phyloP scores from a whole-genome alignment of 768 basidiomycete genomes.

The Rhodosporidiobolus sp. region DNA sequence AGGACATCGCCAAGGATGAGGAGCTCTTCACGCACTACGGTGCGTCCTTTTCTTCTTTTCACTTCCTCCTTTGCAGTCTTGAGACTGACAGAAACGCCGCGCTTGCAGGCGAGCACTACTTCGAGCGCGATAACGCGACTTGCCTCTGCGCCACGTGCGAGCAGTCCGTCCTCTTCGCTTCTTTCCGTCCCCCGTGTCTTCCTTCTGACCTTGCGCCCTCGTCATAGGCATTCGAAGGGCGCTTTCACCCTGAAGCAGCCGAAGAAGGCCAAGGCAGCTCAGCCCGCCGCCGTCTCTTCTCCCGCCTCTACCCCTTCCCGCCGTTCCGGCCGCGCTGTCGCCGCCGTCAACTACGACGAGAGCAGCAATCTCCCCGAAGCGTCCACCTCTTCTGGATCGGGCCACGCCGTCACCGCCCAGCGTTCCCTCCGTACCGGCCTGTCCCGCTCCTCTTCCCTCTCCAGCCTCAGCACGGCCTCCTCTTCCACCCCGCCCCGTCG shows the following conservation, averaged over 20 bases:
- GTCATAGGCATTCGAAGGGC: conserved; percentile 28
- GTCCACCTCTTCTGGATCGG: not conserved
- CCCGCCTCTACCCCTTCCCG: conserved; percentile 3
- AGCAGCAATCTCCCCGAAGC: not conserved
- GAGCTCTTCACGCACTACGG: conserved; percentile 41
- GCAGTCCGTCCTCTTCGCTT: not conserved
- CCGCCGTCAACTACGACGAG: conserved; percentile 25
- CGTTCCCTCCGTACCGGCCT: conserved; percentile 11
- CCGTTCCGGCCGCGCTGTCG: not conserved
- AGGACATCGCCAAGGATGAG: conserved; percentile 35
- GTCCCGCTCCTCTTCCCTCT: not conserved
- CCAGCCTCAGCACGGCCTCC: not conserved
- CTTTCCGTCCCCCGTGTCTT: not conserved
- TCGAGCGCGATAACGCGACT: conserved; percentile 30
- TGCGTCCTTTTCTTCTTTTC: not conserved
- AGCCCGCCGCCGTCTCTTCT: not conserved
- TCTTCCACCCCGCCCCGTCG: not conserved
- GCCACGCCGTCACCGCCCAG: conserved; percentile 7
- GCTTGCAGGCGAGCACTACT: conserved; percentile 36
- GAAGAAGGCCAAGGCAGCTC: not conserved
- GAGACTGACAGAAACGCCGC: not conserved
- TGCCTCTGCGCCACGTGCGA: conserved; percentile 40
- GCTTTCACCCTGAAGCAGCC: conserved; percentile 15
- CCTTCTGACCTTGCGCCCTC: not conserved
- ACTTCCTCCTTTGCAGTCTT: accelerated